Percentiles rank a stretch among this genome's conserved stretches.
These are phyloP conservation scores for Quercus suber DNA, from an alignment of 306 rosid genomes.

Conservation along the genomic window DNA sequence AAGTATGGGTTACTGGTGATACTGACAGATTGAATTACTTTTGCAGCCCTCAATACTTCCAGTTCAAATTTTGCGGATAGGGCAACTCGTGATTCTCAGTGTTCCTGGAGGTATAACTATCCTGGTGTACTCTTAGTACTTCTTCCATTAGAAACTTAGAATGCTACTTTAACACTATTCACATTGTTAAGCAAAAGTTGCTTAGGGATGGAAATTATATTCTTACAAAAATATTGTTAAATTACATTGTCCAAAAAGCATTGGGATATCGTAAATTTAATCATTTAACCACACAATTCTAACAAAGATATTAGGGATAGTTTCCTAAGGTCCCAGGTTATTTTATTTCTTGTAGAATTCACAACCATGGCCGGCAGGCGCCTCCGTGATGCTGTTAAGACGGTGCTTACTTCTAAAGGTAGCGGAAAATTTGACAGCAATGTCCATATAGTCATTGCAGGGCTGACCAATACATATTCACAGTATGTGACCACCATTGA, in stretches of 20 bases:
- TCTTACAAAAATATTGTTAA: too few species aligned
- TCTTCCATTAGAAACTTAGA: neutral
- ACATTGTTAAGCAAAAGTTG: neutral
- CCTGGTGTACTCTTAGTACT: neutral
- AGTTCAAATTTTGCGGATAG: slow-evolving; percentile 76
- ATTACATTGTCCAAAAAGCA: too few species aligned
- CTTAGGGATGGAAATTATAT: neutral
- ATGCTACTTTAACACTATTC: neutral
- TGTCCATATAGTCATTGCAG: slow-evolving; percentile 68
- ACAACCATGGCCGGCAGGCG: slow-evolving; percentile 95
- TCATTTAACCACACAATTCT: too few species aligned
- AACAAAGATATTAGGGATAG: neutral
- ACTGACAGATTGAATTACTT: slow-evolving; percentile 1
- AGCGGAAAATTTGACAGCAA: slow-evolving; percentile 36
- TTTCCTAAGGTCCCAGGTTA: neutral
- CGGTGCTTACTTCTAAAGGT: slow-evolving; percentile 34
- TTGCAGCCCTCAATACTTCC: slow-evolving; percentile 95
- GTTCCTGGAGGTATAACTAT: slow-evolving; percentile 70
- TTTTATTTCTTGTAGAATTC: slow-evolving; percentile 48
- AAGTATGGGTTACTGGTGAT: neutral
- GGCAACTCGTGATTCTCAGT: slow-evolving; percentile 71
- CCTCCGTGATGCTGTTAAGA: slow-evolving; percentile 82
- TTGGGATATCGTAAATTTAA: too few species aligned
- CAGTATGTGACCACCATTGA: slow-evolving; percentile 78
- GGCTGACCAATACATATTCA: slow-evolving; percentile 80